These are phyloP conservation scores for Neobulgaria alba DNA, from an alignment of 2,329 filamentous ascomycete genomes.

Conservation along the genomic window DNA sequence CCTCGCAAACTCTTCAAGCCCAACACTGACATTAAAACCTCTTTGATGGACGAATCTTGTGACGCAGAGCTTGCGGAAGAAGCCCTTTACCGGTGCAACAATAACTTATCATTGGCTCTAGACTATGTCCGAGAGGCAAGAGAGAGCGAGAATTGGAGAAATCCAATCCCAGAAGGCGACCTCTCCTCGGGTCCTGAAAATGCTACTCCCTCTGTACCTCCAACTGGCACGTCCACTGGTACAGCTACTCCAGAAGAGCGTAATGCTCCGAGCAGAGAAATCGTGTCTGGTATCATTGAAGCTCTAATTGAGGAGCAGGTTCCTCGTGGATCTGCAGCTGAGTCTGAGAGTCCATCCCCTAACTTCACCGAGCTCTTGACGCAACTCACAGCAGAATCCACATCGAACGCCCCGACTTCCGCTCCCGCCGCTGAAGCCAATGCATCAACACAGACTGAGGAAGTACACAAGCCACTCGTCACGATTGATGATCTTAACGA, in stretches of 20 bases:
- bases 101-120: conserved; percentile 46
- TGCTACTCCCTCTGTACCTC: conserved; percentile 20
- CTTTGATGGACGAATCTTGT: conserved; percentile 18
- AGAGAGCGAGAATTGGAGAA: conserved; percentile 49
- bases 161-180: conserved; percentile 59
- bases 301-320: conserved; percentile 8
- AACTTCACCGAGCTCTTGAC: conserved; percentile 15
- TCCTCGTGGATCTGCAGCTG: conserved; percentile 1
- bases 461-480: conserved; percentile 4
- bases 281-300: conserved; percentile 12
- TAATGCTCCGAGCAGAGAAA: conserved; percentile 8
- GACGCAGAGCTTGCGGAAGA: conserved; percentile 60
- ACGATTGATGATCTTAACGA: conserved; percentile 75
- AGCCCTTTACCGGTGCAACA: conserved; percentile 75
- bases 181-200: conserved; percentile 30
- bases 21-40: conserved; percentile 37
- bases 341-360: conserved; percentile 1
- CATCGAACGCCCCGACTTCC: neutral
- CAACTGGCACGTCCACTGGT: conserved; percentile 24
- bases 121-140: conserved; percentile 67
- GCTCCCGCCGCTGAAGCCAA: conserved; percentile 5
- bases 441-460: conserved; percentile 3
- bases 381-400: neutral
- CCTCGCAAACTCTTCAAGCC: conserved; percentile 41
- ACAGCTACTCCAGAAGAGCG: conserved; percentile 25